A percentile compares a stretch with the other conserved stretches of the same genome.
These are phyloP conservation scores for Graphiopsis chlorocephala DNA, from an alignment of 2,329 filamentous ascomycete species.

Conservation along the genomic window DNA sequence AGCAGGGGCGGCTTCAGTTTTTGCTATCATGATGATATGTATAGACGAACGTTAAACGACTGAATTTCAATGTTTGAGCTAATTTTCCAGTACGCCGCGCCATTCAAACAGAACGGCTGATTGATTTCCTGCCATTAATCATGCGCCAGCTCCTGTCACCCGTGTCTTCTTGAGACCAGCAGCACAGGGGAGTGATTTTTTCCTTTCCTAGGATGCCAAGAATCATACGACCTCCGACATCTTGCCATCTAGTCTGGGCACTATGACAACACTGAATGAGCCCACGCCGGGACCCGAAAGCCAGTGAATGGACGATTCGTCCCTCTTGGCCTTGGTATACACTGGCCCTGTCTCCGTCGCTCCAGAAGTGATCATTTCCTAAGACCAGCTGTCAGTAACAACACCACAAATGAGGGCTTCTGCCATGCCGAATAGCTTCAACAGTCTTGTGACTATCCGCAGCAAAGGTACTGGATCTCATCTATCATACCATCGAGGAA, in stretches of 20 bases:
- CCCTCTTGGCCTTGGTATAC: not conserved
- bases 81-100: not conserved
- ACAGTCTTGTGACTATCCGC: not conserved
- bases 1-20: not conserved
- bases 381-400: not conserved
- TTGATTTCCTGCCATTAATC: not conserved
- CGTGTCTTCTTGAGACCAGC: not conserved
- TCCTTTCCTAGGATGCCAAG: not conserved
- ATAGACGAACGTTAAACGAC: not conserved
- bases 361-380: not conserved
- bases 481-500: not conserved
- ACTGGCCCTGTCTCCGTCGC: not conserved
- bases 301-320: not conserved
- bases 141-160: not conserved
- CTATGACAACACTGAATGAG: not conserved
- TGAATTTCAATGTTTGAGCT: not conserved
- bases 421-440: not conserved
- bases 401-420: not conserved
- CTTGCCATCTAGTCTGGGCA: not conserved
- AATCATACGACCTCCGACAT: not conserved
- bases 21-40: not conserved
- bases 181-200: not conserved
- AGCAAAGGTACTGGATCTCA: not conserved
- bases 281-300: not conserved
- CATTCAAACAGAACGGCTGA: not conserved